Evolutionary conservation across 1,284 basidiomycete genomes (phyloP).

Genomic region (Ustilago cynodontis): DNA sequence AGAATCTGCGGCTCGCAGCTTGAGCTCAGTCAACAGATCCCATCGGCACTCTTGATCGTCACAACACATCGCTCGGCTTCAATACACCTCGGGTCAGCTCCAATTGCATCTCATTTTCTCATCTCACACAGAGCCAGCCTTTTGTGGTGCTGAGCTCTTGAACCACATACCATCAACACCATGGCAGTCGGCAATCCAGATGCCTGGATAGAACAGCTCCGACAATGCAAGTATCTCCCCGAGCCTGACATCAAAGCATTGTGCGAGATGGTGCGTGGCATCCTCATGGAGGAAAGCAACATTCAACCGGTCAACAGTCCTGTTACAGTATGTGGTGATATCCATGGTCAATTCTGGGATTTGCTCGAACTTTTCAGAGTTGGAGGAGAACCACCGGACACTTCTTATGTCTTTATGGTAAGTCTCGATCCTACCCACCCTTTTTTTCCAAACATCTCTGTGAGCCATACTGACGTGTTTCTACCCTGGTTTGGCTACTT

Average conservation of each 20-base stretch:
- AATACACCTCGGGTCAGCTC: no score
- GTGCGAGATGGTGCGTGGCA: conserved; percentile 84
- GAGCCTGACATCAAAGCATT: conserved; percentile 91
- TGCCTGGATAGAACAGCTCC: conserved; percentile 75
- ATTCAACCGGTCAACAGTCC: conserved; percentile 92
- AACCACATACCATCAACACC: background rate
- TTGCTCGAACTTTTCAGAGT: conserved; percentile 88
- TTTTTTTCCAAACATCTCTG: background rate
- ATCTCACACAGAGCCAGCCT: background rate
- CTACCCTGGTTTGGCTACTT: no score
- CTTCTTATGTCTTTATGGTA: conserved; percentile 98
- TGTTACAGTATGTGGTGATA: conserved; percentile 92
- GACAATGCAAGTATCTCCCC: conserved; percentile 85
- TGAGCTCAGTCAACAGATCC: no score
- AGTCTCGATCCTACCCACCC: conserved; percentile 29
- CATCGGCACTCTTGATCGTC: no score
- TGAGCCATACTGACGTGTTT: background rate
- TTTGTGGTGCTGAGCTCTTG: background rate
- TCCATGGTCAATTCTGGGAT: conserved; percentile 97
- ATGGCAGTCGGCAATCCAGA: conserved; percentile 62
- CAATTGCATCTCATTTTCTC: background rate
- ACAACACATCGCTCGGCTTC: no score
- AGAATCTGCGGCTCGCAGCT: no score
- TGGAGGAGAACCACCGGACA: conserved; percentile 87
- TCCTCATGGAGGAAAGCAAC: conserved; percentile 93